These are phyloP conservation scores for Aciculoconidium aculeatum DNA, from an alignment of 805 yeast species.

Conservation along the genomic window DNA sequence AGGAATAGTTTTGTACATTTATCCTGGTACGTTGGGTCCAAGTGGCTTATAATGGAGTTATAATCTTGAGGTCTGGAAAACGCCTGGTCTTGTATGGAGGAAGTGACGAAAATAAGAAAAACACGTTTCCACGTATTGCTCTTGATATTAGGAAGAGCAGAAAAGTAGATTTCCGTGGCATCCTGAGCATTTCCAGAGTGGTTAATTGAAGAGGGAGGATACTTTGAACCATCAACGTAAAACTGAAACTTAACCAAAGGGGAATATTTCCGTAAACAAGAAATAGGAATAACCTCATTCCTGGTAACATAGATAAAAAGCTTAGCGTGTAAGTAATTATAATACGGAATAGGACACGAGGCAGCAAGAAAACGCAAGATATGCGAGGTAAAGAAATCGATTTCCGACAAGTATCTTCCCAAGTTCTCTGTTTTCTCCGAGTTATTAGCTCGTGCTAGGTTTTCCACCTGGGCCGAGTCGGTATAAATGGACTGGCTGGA, in stretches of 20 bases:
- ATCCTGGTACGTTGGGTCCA: slow-evolving; percentile 17
- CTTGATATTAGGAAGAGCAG: slow-evolving; percentile 21
- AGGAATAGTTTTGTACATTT: slow-evolving; percentile 28
- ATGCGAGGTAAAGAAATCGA: slow-evolving; percentile 28
- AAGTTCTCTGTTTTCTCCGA: slow-evolving; percentile 5
- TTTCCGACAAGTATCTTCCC: slow-evolving; percentile 16
- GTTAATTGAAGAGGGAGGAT: too few species aligned
- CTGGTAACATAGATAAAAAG: slow-evolving; percentile 19
- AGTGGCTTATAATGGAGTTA: slow-evolving; percentile 14
- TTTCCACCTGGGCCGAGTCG: too few species aligned
- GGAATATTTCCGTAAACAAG: slow-evolving; percentile 24
- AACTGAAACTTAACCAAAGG: slow-evolving; percentile 30
- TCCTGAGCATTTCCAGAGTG: slow-evolving; percentile 17
- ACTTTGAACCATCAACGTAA: slow-evolving; percentile 20
- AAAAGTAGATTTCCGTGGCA: too few species aligned
- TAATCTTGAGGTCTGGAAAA: slow-evolving; percentile 34
- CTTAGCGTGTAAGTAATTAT: slow-evolving; percentile 18
- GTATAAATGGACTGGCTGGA: too few species aligned
- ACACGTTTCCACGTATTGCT: slow-evolving; percentile 33
- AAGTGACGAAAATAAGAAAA: slow-evolving; percentile 25
- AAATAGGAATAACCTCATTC: slow-evolving; percentile 23
- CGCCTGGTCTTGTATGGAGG: slow-evolving; percentile 29
- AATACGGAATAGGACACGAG: slow-evolving; percentile 30
- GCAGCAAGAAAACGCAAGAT: slow-evolving; percentile 31
- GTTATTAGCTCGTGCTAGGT: too few species aligned